Conservation (phyloP, 176 grass and related monocot genomes). For the Neostapfia colusana region DNA sequence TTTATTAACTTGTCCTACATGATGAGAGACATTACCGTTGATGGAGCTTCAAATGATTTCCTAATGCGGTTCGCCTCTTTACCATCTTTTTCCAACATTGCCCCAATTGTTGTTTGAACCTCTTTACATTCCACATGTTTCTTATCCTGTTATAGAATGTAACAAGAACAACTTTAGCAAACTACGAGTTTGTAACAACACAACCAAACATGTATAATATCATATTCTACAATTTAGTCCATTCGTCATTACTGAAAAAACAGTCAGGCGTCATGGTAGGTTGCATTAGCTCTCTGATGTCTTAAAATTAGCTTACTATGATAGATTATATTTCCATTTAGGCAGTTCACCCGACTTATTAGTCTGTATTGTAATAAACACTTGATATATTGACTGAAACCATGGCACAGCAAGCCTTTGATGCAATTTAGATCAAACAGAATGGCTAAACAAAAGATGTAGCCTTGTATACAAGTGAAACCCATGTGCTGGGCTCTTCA, state of each 20-base stretch:
- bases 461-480: not conserved
- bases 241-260: not conserved
- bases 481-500: constrained; percentile 4
- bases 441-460: constrained; percentile 3
- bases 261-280: not conserved
- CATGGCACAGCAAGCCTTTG: not conserved
- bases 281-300: constrained; percentile 20
- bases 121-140: constrained; percentile 13
- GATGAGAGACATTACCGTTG: constrained; percentile 35
- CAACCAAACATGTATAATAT: not conserved
- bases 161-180: constrained; percentile 14
- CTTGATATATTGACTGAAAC: not conserved
- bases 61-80: constrained; percentile 29
- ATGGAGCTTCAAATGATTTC: constrained; percentile 41
- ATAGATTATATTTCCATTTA: not conserved
- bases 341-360: not conserved
- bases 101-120: constrained; percentile 19
- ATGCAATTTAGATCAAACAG: constrained; percentile 12
- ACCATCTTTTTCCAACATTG: constrained; percentile 41
- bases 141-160: constrained; percentile 39
- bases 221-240: constrained; percentile 28
- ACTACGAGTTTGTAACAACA: not conserved
- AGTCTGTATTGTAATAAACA: not conserved
- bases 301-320: constrained; percentile 12
- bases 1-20: not conserved